These are phyloP conservation scores for Allantophomopsis lycopodina DNA, from an alignment of 2,329 filamentous ascomycete genomes.

Conservation along the genomic window DNA sequence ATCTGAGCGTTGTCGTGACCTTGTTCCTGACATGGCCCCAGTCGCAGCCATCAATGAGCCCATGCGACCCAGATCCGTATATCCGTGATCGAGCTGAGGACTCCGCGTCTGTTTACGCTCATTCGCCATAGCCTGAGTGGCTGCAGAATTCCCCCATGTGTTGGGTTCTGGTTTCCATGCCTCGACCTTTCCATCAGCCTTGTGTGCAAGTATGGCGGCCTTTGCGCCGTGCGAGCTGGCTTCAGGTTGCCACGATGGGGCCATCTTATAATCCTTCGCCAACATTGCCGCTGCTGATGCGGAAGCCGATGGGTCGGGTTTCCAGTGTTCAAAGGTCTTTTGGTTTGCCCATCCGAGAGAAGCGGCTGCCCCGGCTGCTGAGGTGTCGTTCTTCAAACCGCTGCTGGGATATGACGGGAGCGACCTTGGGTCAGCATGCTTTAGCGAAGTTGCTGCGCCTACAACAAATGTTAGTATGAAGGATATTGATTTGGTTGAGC, in stretches of 20 bases:
- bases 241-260: constrained; percentile 45
- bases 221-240: constrained; percentile 55
- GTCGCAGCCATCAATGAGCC: constrained; percentile 65
- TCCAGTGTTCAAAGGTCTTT: constrained; percentile 52
- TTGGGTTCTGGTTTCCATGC: constrained; percentile 33
- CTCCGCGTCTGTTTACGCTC: constrained; percentile 24
- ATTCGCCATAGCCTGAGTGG: constrained; percentile 50
- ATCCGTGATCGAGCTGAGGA: constrained; percentile 28
- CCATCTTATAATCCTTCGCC: constrained; percentile 41
- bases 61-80: constrained; percentile 36
- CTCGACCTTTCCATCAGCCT: constrained; percentile 33
- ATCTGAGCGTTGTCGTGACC: constrained; percentile 40
- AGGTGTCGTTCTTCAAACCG: constrained; percentile 38
- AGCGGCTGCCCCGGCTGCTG: constrained; percentile 62
- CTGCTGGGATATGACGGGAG: constrained; percentile 62
- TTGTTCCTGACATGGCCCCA: constrained; percentile 52
- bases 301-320: constrained; percentile 44
- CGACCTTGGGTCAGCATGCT: constrained; percentile 58
- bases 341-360: constrained; percentile 59
- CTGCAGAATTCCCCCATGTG: constrained; percentile 48
- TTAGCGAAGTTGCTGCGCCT: constrained; percentile 49
- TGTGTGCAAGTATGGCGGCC: constrained; percentile 56
- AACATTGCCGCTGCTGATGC: constrained; percentile 44
- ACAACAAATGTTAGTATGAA: not conserved
- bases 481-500: not conserved